Conservation (phyloP, 2,329 filamentous ascomycete genomes). For the Pseudonectria foliicola region DNA sequence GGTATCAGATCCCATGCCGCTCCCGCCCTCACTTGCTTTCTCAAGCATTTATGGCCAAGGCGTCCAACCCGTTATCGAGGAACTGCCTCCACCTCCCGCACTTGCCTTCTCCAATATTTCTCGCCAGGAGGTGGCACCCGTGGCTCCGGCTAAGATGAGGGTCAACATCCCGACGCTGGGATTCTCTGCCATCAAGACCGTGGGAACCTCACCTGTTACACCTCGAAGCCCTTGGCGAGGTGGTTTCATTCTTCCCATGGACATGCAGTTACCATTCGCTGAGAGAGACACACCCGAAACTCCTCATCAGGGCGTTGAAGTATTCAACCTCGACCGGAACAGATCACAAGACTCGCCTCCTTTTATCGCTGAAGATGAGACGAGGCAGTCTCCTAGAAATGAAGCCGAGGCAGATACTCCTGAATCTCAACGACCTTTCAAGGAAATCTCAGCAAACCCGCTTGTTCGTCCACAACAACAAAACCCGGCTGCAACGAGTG, state of each 20-base stretch:
- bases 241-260: constrained; percentile 49
- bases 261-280: constrained; percentile 27
- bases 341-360: constrained; percentile 34
- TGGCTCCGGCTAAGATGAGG: constrained; percentile 23
- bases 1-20: constrained; percentile 19
- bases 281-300: constrained; percentile 30
- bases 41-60: constrained; percentile 29
- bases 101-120: constrained; percentile 32
- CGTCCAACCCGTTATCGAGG: constrained; percentile 26
- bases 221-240: constrained; percentile 47
- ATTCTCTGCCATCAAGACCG: constrained; percentile 38
- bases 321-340: constrained; percentile 38
- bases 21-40: constrained; percentile 20
- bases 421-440: constrained; percentile 52
- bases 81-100: constrained; percentile 15
- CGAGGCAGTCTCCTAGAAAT: constrained; percentile 44
- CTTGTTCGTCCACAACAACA: constrained; percentile 34
- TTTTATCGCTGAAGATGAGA: constrained; percentile 59
- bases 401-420: constrained; percentile 38
- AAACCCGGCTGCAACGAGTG: constrained; percentile 41
- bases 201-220: constrained; percentile 40
- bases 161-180: constrained; percentile 25
- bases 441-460: constrained; percentile 55
- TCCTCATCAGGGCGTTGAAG: constrained; percentile 34
- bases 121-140: constrained; percentile 32